Evolutionary conservation across 495 filamentous ascomycete species (phyloP), one percentile per base, ranked within the genome.

Genomic region (Aspergillus ellipticus): DNA sequence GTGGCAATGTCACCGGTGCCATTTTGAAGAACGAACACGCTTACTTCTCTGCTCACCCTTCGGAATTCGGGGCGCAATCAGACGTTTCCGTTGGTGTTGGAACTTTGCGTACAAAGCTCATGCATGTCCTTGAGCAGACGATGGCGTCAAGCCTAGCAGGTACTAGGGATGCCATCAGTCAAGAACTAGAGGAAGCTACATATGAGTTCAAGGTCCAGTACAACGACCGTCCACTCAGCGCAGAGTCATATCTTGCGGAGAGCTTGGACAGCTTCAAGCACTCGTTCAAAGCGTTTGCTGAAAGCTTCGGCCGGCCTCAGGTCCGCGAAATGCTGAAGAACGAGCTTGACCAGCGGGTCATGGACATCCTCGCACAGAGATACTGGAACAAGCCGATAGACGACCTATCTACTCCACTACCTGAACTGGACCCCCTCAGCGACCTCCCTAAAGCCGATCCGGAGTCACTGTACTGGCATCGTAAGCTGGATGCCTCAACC

Each of bases 131-230:
- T 19, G 94, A 99, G 66, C 89, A 96, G 60, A 96, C 92, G 1
- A 97, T 99, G 94, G 90, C 91, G 35, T 85, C 88, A 15, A 96
- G 89, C 62, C 80, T 99, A 45, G 85, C 90, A 54, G 81, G 85
- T 52, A 97, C 95, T 10, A 86, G 86, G 55, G 92, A 96, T 64
- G 89, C 90, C 17, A 96, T 99, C 58, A 88, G 85, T 55, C 90
- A 96, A 62, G 94, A 99, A 68, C 83, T 99, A 0, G 92, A 97
- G 66, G 95, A 99, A 70, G 91, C 94, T 5, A 92, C 90, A 0
- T 99, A 99, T 63, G 94, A 99, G 64, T 97, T 96, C 81, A 99
- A 97, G 67, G 95, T 99, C 17, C 95, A 99, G 69, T 99, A 99
- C 73, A 99, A 97, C 65, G 95, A 99, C 66, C 84, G 94, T 21